A percentile compares a stretch with the other conserved stretches of the same genome.
phyloP scores from a whole-genome alignment of 768 basidiomycete genomes.

The Suillus placidus region DNA sequence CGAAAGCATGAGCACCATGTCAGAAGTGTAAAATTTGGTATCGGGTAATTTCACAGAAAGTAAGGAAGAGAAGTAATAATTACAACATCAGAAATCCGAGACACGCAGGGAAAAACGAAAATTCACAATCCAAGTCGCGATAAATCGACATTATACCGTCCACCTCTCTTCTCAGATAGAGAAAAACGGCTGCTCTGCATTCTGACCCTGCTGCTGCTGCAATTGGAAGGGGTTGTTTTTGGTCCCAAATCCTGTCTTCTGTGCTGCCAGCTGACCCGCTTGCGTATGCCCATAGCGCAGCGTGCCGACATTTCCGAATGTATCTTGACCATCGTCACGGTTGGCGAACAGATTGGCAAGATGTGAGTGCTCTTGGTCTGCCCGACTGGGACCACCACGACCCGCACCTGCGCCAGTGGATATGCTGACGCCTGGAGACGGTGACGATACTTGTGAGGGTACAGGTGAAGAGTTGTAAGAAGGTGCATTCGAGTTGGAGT shows the following conservation, averaged over 20 bases:
- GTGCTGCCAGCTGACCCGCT: constrained; percentile 49
- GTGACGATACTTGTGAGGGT: constrained; percentile 44
- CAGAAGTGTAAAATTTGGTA: constrained; percentile 5
- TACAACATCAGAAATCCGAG: background rate
- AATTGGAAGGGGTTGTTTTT: constrained; percentile 73
- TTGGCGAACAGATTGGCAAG: constrained; percentile 86
- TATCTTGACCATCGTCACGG: constrained; percentile 90
- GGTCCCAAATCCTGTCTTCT: constrained; percentile 48
- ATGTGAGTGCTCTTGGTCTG: constrained; percentile 72
- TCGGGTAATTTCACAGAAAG: constrained; percentile 1
- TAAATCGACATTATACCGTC: background rate
- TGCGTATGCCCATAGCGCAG: constrained; percentile 71
- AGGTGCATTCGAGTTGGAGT: constrained; percentile 45
- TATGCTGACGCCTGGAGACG: constrained; percentile 36
- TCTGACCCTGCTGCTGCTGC: constrained; percentile 53
- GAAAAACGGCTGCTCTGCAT: constrained; percentile 77
- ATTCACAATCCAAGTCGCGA: constrained; percentile 16
- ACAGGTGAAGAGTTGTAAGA: constrained; percentile 42
- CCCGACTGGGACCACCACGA: constrained; percentile 38
- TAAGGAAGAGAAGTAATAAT: constrained; percentile 7
- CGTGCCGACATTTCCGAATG: constrained; percentile 88
- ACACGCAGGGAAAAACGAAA: constrained; percentile 4
- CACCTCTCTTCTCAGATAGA: constrained; percentile 51
- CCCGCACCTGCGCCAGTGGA: constrained; percentile 18
- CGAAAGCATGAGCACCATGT: background rate